Evolutionary conservation across 768 basidiomycete genomes (phyloP).

Genomic region (Leucocoprinus sp.): DNA sequence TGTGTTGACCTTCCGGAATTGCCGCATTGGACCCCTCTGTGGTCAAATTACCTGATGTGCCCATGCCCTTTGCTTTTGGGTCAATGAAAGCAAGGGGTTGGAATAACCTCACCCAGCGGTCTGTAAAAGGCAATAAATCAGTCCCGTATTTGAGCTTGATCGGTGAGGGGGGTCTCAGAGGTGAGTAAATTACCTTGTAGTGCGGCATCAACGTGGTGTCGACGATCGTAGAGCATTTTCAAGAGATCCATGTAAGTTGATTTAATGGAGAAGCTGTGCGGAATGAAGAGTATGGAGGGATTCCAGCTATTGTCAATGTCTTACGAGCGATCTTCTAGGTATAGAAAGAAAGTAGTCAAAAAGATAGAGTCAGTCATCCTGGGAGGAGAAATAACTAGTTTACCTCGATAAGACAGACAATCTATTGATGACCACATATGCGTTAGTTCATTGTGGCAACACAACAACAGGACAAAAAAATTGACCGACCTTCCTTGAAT

Average conservation of each 20-base stretch:
- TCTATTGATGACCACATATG: slow-evolving; percentile 22
- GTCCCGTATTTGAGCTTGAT: slow-evolving; percentile 4
- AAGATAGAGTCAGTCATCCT: background rate
- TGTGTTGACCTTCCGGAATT: slow-evolving; percentile 3
- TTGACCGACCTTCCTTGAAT: slow-evolving; percentile 25
- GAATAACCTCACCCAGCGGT: slow-evolving; percentile 24
- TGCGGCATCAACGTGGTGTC: slow-evolving; percentile 21
- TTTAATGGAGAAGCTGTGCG: slow-evolving; percentile 37
- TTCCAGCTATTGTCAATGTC: slow-evolving; percentile 34
- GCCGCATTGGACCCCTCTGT: slow-evolving; percentile 4
- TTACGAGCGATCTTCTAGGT: slow-evolving; percentile 33
- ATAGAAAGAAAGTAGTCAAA: slow-evolving; percentile 13
- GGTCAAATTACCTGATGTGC: slow-evolving; percentile 4
- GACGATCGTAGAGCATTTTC: slow-evolving; percentile 29
- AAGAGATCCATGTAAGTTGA: slow-evolving; percentile 42
- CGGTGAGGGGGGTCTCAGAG: background rate
- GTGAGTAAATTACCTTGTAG: slow-evolving; percentile 25
- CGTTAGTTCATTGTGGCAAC: background rate
- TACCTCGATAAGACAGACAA: slow-evolving; percentile 47
- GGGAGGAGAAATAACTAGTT: slow-evolving; percentile 10
- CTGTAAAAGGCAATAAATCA: slow-evolving; percentile 15
- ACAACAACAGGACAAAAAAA: background rate
- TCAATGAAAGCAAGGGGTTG: slow-evolving; percentile 27
- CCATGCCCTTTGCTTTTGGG: slow-evolving; percentile 15
- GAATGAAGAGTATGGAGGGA: slow-evolving; percentile 38